Evolutionary conservation across 2,329 filamentous ascomycete species (phyloP).

Genomic region (Orbilia blumenaviensis): DNA sequence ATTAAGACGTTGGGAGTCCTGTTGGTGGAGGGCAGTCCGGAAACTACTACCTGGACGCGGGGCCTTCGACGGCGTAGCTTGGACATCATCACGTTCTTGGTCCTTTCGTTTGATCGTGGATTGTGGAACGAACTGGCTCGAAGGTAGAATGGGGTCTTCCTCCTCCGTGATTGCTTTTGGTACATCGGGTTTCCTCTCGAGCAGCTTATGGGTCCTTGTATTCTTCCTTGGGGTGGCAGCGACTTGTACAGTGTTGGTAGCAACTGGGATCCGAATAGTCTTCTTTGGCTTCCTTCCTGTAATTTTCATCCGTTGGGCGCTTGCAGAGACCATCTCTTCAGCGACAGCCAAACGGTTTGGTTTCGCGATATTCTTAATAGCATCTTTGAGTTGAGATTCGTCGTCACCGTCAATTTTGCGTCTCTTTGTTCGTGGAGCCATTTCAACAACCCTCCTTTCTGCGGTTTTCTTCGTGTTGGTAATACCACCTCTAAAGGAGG

Average conservation of each 20-base stretch:
- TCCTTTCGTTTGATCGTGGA: slow-evolving; percentile 39
- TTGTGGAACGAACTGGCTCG: slow-evolving; percentile 51
- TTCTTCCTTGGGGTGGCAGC: slow-evolving; percentile 58
- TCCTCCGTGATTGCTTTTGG: slow-evolving; percentile 36
- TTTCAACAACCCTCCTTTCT: slow-evolving; percentile 43
- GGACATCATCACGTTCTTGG: slow-evolving; percentile 14
- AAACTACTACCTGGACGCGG: slow-evolving; percentile 19
- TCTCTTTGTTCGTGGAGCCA: slow-evolving; percentile 30
- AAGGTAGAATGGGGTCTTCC: slow-evolving; percentile 34
- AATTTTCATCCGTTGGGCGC: slow-evolving; percentile 69
- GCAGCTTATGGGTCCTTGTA: slow-evolving; percentile 14
- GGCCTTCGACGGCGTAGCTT: slow-evolving; percentile 44
- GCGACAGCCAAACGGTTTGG: slow-evolving; percentile 77
- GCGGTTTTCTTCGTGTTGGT: slow-evolving; percentile 48
- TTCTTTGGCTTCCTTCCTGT: slow-evolving; percentile 66
- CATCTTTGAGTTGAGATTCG: slow-evolving; percentile 77
- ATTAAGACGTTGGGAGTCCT: slow-evolving; percentile 16
- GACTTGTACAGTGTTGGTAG: slow-evolving; percentile 57
- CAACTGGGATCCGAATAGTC: slow-evolving; percentile 61
- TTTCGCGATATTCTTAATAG: slow-evolving; percentile 77
- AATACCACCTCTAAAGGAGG: slow-evolving; percentile 49
- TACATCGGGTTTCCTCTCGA: slow-evolving; percentile 27
- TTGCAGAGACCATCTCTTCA: slow-evolving; percentile 73
- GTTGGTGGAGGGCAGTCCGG: slow-evolving; percentile 23
- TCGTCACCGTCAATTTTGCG: slow-evolving; percentile 68